Base-by-base conservation (phyloP, 2,329 filamentous ascomycete species). In the Bisporella sp. region DNA sequence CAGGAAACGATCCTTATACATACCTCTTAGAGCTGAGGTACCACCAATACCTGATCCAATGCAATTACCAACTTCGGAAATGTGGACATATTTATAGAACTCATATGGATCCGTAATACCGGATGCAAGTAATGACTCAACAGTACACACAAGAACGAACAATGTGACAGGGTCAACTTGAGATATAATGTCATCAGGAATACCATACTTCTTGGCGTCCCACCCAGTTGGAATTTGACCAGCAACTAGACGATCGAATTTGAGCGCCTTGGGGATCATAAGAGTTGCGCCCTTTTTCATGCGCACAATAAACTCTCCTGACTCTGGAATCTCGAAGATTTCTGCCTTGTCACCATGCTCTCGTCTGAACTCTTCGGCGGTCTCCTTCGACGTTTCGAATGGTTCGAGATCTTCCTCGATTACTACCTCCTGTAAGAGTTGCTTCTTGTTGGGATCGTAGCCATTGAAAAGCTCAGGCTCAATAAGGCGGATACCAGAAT, bases 91-190 rank as follows among this genome's bases (percentile, higher is more conserved):
- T 76, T 97, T 91, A 81, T 99, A 99, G 74, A 99, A 97, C 73
- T 99, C 93, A 67, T 97, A 99, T 21, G 93, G 95, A 67, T 99
- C 95, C 30, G 93, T 97, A 68, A 99, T 92, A 83, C 93, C 93
- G 56, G 89, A 86, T 31, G 89, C 86, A 47, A 99, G 78, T 6
- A 99, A 84, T 52, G 91, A 84, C 71, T 99, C 95, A 1, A 87
- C 89, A 45, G 91, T 95, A 48, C 89, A 95, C 44, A 97, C 91
- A 43, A 99, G 85, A 31, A 97, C 89, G 67, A 89, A 99, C 45
- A 99, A 79, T 1, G 93, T 96, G 59, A 97, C 92, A 5, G 91
- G 93, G 65, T 99, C 95, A 57, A 99, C 93, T 68, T 99, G 93
- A 40, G 86, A 87, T 68, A 99, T 93, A 68, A 99, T 99, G 67